Base-by-base conservation (phyloP, 495 filamentous ascomycete genomes). In the Cenococcum geophilum region DNA sequence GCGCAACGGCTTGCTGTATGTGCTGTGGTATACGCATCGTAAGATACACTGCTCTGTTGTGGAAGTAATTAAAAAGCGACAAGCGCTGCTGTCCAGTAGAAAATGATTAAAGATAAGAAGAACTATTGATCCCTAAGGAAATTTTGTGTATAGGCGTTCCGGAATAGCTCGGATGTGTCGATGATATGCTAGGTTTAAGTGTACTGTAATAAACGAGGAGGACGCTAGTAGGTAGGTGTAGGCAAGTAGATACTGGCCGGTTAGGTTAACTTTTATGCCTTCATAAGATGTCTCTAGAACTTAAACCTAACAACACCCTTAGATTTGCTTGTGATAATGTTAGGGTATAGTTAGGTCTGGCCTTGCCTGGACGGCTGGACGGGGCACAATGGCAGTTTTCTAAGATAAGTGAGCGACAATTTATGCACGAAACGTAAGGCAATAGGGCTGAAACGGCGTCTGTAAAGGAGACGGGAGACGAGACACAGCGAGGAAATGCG, bases 1-100 rank as follows among this genome's bases (percentile, higher is more conserved):
- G 25, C 16, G 48, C 14, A 36, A 62, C 45, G 60, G 63, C 9
- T 20, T 53, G 22, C 14, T 6, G 20, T 34, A 6, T 2, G 12
- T n/a, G n/a, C n/a, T 5, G 9, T 21, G 43, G n/a, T 34, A 42
- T 20, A 50, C 25, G 51, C 59, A 65, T 63, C 16, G 59, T 58
- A 54, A 36, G 49, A 21, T 49, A 1, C 25, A 27, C 45, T 56
- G 51, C 8, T 18, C 25, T 40, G 23, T n/a, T 36, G 49, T 25
- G 12, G 21, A 2, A 23, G 49, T 12, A 18, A 45, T 45, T 45
- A 10, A 45, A 18, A 45, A 45, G 40, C 40, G 18, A 45, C 11
- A 1, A 45, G 18, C 40, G 40, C 40, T 45, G 40, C 40, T 14
- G 40, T 14, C 4, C 14, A 45, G 40, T 10, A 14, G 18, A 45